Evolutionary conservation across 1,139 yeast genomes (phyloP).

Genomic region (Blastobotrys indianensis): DNA sequence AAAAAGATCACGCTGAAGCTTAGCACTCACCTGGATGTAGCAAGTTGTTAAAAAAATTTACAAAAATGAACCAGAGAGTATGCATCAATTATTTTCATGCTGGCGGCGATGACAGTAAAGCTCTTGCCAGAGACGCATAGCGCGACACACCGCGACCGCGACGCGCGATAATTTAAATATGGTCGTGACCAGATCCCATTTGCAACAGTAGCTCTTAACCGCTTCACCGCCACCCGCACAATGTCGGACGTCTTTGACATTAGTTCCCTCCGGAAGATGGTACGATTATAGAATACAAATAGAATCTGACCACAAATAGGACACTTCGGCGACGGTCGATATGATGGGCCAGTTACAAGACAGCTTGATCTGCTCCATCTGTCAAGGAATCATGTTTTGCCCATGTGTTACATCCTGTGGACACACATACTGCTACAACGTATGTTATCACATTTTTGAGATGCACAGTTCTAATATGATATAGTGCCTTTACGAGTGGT

Average conservation of each 20-base stretch:
- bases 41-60: no score
- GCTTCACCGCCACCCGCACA: no score
- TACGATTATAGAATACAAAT: not conserved
- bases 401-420: constrained; percentile 34
- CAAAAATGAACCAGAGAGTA: no score
- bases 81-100: no score
- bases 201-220: no score
- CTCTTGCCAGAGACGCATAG: no score
- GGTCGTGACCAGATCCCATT: no score
- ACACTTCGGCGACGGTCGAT: constrained; percentile 5
- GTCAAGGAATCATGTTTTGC: constrained; percentile 32
- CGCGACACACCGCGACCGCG: no score
- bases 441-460: constrained; percentile 12
- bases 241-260: not conserved
- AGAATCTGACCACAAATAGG: not conserved
- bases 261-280: not conserved
- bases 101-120: no score
- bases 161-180: no score
- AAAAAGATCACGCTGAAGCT: no score
- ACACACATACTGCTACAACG: constrained; percentile 32
- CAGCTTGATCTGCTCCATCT: constrained; percentile 29
- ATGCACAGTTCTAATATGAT: constrained; percentile 2
- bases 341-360: constrained; percentile 20
- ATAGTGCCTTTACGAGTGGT: constrained; percentile 28
- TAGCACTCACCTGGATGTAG: no score